Evolutionary conservation across 495 filamentous ascomycete genomes (phyloP).

Genomic region (Hypomontagnella monticulosa): DNA sequence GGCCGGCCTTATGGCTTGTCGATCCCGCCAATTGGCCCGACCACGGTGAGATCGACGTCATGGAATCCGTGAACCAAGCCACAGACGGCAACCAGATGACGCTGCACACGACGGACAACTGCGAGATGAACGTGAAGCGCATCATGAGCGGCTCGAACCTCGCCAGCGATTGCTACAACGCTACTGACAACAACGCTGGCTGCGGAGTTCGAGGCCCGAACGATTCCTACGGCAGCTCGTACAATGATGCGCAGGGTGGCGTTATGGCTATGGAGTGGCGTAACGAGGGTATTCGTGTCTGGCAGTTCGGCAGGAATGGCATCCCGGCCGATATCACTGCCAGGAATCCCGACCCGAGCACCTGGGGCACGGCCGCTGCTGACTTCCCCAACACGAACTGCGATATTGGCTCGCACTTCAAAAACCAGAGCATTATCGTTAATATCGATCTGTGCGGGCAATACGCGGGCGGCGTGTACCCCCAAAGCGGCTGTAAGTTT

Average conservation of each 20-base stretch:
- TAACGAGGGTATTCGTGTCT: slow-evolving; percentile 65
- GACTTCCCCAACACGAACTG: slow-evolving; percentile 67
- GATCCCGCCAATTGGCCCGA: slow-evolving; percentile 69
- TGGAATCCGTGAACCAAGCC: slow-evolving; percentile 72
- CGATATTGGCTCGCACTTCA: slow-evolving; percentile 69
- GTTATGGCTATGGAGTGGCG: slow-evolving; percentile 74
- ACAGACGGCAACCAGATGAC: slow-evolving; percentile 67
- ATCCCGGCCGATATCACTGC: slow-evolving; percentile 63
- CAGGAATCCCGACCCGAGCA: slow-evolving; percentile 63
- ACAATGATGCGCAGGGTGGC: slow-evolving; percentile 68
- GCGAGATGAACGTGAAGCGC: slow-evolving; percentile 62
- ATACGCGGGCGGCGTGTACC: slow-evolving; percentile 63
- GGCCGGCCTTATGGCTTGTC: slow-evolving; percentile 68
- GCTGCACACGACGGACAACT: slow-evolving; percentile 70
- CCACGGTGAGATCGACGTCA: slow-evolving; percentile 78
- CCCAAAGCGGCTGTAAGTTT: slow-evolving; percentile 57
- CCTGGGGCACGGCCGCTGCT: slow-evolving; percentile 67
- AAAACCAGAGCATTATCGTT: slow-evolving; percentile 71
- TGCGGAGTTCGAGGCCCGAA: slow-evolving; percentile 58
- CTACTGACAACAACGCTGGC: slow-evolving; percentile 62
- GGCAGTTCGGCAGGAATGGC: slow-evolving; percentile 63
- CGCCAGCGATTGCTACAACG: slow-evolving; percentile 63
- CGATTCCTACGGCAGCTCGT: slow-evolving; percentile 62
- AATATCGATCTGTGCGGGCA: slow-evolving; percentile 76
- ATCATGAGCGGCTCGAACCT: slow-evolving; percentile 58